Percentiles rank a stretch among this genome's conserved stretches.
Evolutionary conservation across 2,329 filamentous ascomycete genomes (phyloP).

Genomic region (Talaromyces pinophilus): DNA sequence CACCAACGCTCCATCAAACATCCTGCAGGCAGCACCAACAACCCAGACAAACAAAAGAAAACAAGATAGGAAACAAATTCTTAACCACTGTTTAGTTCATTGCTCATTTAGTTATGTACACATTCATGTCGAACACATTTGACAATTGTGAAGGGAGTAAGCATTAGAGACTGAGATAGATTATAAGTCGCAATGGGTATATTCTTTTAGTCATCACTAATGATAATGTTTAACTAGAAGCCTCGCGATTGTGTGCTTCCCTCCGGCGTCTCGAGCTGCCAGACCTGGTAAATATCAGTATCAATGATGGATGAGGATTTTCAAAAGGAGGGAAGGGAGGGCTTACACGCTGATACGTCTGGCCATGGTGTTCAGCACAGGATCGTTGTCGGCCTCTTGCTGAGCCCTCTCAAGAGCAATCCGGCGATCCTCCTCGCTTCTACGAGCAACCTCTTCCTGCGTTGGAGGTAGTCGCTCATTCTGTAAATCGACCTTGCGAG

Average conservation of each 20-base stretch:
- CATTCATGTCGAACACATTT: slow-evolving; percentile 18
- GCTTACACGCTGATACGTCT: slow-evolving; percentile 95
- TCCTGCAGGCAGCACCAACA: not conserved
- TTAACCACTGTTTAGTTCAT: slow-evolving; percentile 11
- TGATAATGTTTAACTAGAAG: slow-evolving; percentile 2
- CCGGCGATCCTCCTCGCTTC: slow-evolving; percentile 76
- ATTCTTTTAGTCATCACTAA: slow-evolving; percentile 11
- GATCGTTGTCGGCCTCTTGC: slow-evolving; percentile 88
- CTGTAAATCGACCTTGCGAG: slow-evolving; percentile 92
- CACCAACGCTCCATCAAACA: not conserved
- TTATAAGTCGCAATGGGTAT: slow-evolving; percentile 15
- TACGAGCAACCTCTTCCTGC: slow-evolving; percentile 85
- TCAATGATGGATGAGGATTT: not conserved
- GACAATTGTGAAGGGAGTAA: slow-evolving; percentile 13
- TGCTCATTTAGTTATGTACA: slow-evolving; percentile 23
- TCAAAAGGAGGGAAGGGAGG: slow-evolving; percentile 26
- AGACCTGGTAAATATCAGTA: slow-evolving; percentile 21
- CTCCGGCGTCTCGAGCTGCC: slow-evolving; percentile 23
- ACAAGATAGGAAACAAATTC: slow-evolving; percentile 6
- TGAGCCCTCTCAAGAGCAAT: slow-evolving; percentile 83
- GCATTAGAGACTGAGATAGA: slow-evolving; percentile 8
- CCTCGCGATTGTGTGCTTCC: slow-evolving; percentile 19
- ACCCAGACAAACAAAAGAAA: slow-evolving; percentile 1
- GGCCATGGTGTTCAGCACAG: slow-evolving; percentile 80
- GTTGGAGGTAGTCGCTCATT: slow-evolving; percentile 93